These are phyloP conservation scores for Calonectria fujianensis DNA, from an alignment of 2,329 filamentous ascomycete species.

Conservation along the genomic window DNA sequence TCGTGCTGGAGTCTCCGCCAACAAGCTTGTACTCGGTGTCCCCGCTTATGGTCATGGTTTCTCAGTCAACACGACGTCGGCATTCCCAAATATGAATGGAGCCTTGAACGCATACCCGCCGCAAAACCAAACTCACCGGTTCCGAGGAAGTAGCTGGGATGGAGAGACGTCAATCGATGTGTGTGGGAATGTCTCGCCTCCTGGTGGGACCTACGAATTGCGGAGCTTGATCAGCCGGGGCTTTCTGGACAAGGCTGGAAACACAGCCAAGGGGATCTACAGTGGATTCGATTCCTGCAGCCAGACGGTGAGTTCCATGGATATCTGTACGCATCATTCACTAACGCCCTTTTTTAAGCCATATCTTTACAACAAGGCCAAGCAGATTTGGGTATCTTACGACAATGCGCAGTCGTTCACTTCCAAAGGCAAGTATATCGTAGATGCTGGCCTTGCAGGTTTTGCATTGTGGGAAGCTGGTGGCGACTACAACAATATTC, in stretches of 20 bases:
- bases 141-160: slow-evolving; percentile 51
- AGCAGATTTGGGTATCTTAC: slow-evolving; percentile 49
- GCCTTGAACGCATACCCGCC: slow-evolving; percentile 44
- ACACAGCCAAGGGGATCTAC: slow-evolving; percentile 41
- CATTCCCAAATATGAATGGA: slow-evolving; percentile 17
- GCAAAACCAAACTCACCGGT: slow-evolving; percentile 46
- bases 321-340: background rate
- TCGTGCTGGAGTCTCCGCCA: slow-evolving; percentile 44
- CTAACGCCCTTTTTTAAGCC: slow-evolving; percentile 38
- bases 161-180: slow-evolving; percentile 36
- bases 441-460: slow-evolving; percentile 40
- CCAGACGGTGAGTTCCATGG: slow-evolving; percentile 40
- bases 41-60: slow-evolving; percentile 49
- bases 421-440: slow-evolving; percentile 45
- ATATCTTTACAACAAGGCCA: slow-evolving; percentile 38
- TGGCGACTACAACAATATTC: slow-evolving; percentile 49
- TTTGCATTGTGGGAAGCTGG: slow-evolving; percentile 48
- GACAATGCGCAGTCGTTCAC: slow-evolving; percentile 43
- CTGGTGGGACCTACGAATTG: slow-evolving; percentile 46
- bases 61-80: slow-evolving; percentile 43
- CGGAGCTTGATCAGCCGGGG: slow-evolving; percentile 48
- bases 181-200: slow-evolving; percentile 45
- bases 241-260: slow-evolving; percentile 41
- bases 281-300: slow-evolving; percentile 46
- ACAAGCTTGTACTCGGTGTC: slow-evolving; percentile 44